phyloP scores from a whole-genome alignment of 1,284 basidiomycete genomes.

The Amylostereum areolatum region DNA sequence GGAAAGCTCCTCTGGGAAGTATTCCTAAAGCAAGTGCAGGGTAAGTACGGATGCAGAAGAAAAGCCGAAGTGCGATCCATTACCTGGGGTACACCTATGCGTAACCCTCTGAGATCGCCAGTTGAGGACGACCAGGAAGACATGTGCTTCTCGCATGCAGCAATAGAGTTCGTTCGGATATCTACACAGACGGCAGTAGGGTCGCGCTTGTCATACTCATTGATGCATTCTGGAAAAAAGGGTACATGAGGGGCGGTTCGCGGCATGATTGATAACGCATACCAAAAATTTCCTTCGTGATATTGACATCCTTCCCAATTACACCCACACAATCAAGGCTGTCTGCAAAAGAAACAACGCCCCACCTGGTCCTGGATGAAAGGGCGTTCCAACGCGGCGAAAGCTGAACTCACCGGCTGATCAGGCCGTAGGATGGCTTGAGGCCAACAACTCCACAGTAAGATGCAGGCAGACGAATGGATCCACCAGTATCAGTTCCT shows the following conservation, averaged over 20 bases:
- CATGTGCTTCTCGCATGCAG: conserved; percentile 11
- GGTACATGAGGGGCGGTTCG: neutral
- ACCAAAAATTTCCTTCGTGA: conserved; percentile 61
- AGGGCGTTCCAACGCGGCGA: neutral
- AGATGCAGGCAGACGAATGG: conserved; percentile 86
- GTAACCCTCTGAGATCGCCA: conserved; percentile 31
- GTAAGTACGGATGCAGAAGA: neutral
- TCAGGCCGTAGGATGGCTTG: conserved; percentile 91
- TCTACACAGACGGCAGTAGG: conserved; percentile 63
- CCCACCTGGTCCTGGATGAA: conserved; percentile 53
- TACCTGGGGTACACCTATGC: conserved; percentile 53
- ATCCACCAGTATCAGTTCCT: conserved; percentile 95
- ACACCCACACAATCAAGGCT: conserved; percentile 94
- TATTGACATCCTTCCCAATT: conserved; percentile 50
- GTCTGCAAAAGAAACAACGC: conserved; percentile 90
- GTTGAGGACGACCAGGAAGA: conserved; percentile 9
- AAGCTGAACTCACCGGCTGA: conserved; percentile 59
- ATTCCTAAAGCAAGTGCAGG: conserved; percentile 46
- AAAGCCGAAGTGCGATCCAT: conserved; percentile 18
- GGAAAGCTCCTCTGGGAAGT: conserved; percentile 73
- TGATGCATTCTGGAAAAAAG: conserved; percentile 48
- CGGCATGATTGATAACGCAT: conserved; percentile 17
- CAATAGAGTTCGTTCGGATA: conserved; percentile 29
- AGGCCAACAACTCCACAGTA: conserved; percentile 92
- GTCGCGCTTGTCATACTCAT: conserved; percentile 67